Percentiles rank a stretch among this genome's conserved stretches.
These are phyloP conservation scores for Aspergillus uvarum DNA, from an alignment of 2,329 filamentous ascomycete species.

Conservation along the genomic window DNA sequence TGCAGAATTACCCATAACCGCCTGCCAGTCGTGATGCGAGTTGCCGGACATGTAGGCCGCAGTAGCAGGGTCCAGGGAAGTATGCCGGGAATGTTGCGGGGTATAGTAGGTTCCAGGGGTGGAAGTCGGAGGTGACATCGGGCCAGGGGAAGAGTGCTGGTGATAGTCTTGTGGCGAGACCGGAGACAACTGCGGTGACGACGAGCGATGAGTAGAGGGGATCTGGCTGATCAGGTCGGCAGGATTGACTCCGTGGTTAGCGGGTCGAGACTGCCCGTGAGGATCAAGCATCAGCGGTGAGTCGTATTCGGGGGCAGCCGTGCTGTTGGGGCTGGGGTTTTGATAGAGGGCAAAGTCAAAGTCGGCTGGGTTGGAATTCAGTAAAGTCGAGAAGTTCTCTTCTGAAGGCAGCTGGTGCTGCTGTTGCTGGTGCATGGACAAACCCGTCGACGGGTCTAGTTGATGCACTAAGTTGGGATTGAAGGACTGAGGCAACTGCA, in stretches of 20 bases:
- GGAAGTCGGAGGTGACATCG: constrained; percentile 57
- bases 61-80: constrained; percentile 61
- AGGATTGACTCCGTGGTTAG: constrained; percentile 48
- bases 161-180: constrained; percentile 48
- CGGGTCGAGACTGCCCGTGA: constrained; percentile 34
- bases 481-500: constrained; percentile 39
- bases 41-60: constrained; percentile 57
- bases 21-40: constrained; percentile 57
- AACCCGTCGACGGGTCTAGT: constrained; percentile 33
- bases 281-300: constrained; percentile 43
- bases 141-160: constrained; percentile 53
- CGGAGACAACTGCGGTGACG: constrained; percentile 56
- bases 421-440: constrained; percentile 25
- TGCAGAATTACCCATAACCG: constrained; percentile 53
- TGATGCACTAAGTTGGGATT: constrained; percentile 38
- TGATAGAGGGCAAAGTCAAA: constrained; percentile 44
- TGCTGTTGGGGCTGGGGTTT: constrained; percentile 32
- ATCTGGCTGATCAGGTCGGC: constrained; percentile 48
- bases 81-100: constrained; percentile 58
- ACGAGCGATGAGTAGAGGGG: constrained; percentile 52
- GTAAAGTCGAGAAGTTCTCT: constrained; percentile 40
- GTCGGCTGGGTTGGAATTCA: constrained; percentile 39
- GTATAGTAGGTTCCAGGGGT: constrained; percentile 53
- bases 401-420: constrained; percentile 20
- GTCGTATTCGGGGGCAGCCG: constrained; percentile 36